Evolutionary conservation across 106 monocot species (phyloP), one percentile per base, ranked within the genome.

Genomic region (Dendrobium catenatum): DNA sequence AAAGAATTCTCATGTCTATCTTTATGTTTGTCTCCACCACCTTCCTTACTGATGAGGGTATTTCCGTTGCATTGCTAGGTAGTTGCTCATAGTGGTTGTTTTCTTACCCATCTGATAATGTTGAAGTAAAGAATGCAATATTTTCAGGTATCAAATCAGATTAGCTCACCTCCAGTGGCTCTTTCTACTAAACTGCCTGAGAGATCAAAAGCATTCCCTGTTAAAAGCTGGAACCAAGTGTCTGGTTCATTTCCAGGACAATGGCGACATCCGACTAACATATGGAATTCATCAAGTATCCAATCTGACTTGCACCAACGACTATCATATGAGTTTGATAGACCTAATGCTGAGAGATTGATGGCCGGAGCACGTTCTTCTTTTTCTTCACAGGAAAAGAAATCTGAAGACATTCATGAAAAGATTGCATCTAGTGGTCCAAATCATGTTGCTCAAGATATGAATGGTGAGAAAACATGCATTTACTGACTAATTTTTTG

Each of bases 261-360:
- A 22, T 94, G 96, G 94, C 86, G 96, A 55, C 91, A 90, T 81
- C 78, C 84, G 64, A 16, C 87, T 4, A 85, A 84, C 80, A 84
- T 90, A 74, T 96, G 96, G 96, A 92, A 84, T 78, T 46, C 78
- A 51, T 70, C 83, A 33, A 86, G 85, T 55, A 59, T 85, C 4
- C 96, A 92, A 85, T 89, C 96, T 55, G 94, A 97, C 66, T 86
- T 94, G 78, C 94, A 92, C 77, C 94, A 91, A 66, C 89, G 96
- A 6, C 56, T 97, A 20, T 86, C 94, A 42, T 92, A 82, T 86
- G 96, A 97, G 84, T 94, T 94, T 82, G 96, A 94, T 73, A 83
- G 94, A 24, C 92, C 92, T 77, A 74, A 72, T 66, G 43, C 61
- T 72, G 93, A 92, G 54, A 90, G 83, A 79, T 75, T 92, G 56